These are phyloP conservation scores for Symbiodinium natans DNA, from an alignment of 73 alveolate species.

Conservation along the genomic window DNA sequence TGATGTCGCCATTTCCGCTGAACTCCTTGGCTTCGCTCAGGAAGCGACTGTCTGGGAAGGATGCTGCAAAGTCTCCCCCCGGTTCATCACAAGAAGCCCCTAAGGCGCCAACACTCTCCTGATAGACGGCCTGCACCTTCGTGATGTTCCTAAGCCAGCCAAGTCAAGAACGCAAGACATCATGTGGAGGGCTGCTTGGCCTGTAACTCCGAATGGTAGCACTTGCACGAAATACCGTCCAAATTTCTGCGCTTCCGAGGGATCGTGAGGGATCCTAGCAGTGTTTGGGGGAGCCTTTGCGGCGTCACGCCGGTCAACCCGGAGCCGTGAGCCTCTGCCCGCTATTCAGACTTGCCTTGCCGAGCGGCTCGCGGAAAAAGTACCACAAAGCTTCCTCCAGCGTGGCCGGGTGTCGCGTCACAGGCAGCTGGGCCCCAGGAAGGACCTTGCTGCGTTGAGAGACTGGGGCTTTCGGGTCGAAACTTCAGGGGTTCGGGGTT, in stretches of 20 bases:
- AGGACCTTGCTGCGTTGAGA: not conserved
- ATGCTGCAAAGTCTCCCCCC: no score
- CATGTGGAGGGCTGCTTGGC: no score
- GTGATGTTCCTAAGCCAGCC: not conserved
- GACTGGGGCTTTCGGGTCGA: not conserved
- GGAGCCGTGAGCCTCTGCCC: no score
- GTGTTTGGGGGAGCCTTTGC: no score
- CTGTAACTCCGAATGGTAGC: no score
- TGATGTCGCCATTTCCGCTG: constrained; percentile 10
- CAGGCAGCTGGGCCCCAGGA: constrained; percentile 55
- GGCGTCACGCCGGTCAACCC: no score
- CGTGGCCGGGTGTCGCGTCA: constrained; percentile 48
- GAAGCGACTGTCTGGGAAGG: not conserved
- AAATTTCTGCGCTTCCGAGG: no score
- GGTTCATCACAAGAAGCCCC: not conserved
- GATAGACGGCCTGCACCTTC: not conserved
- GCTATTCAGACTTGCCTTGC: no score
- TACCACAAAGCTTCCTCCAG: constrained; percentile 15
- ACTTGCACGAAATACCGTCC: no score
- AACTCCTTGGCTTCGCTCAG: not conserved
- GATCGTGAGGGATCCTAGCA: no score
- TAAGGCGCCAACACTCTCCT: not conserved
- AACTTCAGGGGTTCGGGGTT: not conserved
- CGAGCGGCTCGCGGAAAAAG: constrained; percentile 28
- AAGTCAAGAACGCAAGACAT: no score